Conservation (phyloP, 306 rosid genomes). For the Dalbergia oliveri region DNA sequence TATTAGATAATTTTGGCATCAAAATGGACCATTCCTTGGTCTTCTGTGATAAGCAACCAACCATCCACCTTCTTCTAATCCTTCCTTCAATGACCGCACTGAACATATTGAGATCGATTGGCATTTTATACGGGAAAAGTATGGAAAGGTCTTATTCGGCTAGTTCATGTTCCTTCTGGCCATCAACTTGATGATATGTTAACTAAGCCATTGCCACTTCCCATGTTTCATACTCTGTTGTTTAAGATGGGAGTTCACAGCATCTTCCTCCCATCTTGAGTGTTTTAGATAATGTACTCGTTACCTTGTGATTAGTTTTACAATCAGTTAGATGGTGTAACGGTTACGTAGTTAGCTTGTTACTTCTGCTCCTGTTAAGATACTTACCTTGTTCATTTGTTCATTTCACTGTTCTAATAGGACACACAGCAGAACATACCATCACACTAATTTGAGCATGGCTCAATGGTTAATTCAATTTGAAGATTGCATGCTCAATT, state of each 20-base stretch:
- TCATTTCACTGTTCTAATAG: no score
- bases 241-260: neutral
- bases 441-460: neutral
- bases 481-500: neutral
- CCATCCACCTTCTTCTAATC: neutral
- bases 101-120: neutral
- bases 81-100: neutral
- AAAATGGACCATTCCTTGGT: no score
- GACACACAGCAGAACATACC: slow-evolving; percentile 7
- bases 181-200: neutral
- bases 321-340: no score
- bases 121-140: neutral
- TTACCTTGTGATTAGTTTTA: no score
- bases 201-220: neutral
- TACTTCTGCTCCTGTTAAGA: no score
- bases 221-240: neutral
- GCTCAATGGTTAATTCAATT: neutral
- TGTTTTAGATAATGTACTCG: neutral
- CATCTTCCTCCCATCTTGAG: neutral
- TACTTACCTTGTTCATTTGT: no score
- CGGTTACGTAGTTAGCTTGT: no score
- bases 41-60: no score
- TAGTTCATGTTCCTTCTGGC: neutral
- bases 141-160: neutral
- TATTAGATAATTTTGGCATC: no score